Base-by-base conservation (phyloP, 495 filamentous ascomycete species). In the Trypethelium eluteriae region DNA sequence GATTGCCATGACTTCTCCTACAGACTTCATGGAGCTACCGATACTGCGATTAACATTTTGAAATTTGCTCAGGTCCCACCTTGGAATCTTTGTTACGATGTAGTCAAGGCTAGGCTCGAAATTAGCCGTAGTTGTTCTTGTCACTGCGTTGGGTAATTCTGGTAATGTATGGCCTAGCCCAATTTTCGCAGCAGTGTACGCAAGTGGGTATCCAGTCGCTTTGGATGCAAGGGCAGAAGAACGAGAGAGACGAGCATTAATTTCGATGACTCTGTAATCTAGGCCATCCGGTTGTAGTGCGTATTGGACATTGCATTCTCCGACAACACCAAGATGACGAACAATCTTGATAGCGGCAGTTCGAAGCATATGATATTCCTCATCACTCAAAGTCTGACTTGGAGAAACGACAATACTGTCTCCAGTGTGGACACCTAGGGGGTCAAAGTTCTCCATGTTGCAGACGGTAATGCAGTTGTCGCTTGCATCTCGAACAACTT, bases 391-490 rank as follows among this genome's bases (percentile, higher is more conserved):
- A 0, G 94, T 98, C 77, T 98, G 94, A 10, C 92, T 96, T 35
- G 94, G 94, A 3, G 94, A 95, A 32, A 98, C 94, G 65, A 98
- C 94, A 73, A 98, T 98, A 36, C 93, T 97, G 78, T 98, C 94
- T 76, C 94, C 94, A 9, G 94, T 98, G 74, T 98, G 94, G 65
- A 98, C 97, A 72, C 94, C 94, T 39, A 98, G 87, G 68, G 94
- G 94, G 79, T 98, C 94, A 70, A 98, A 98, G 77, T 98, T 98
- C 79, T 98, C 94, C 94, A 98, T 98, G 81, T 98, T 98, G 80
- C 94, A 98, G 69, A 98, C 94, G 6, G 94, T 98, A 76, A 98
- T 98, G 79, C 94, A 98, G 83, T 98, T 98, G 79, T 98, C 92
- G 66, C 90, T 86, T 50, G 87, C 90, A 83, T 98, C 94, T 69